Percentiles rank a stretch among this genome's conserved stretches.
Evolutionary conservation across 1,284 basidiomycete genomes (phyloP).

Genomic region (Puccinia horiana): DNA sequence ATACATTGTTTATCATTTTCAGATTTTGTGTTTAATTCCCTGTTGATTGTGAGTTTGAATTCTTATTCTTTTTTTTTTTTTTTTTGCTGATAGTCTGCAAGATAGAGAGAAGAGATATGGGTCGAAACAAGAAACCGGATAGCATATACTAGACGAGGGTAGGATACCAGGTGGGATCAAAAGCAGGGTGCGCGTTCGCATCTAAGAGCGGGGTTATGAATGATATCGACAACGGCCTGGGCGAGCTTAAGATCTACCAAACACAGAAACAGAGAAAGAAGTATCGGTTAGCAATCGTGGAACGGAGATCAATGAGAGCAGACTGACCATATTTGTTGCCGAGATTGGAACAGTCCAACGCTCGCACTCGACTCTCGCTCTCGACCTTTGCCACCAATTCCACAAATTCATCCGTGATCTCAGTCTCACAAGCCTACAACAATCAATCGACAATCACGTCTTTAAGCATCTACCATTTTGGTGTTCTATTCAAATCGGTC

Average conservation of each 20-base stretch:
- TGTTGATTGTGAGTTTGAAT: no score
- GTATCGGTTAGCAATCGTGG: neutral
- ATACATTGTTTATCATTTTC: no score
- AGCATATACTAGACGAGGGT: neutral
- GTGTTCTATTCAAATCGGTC: neutral
- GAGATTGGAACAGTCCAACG: constrained; percentile 15
- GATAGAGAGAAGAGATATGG: no score
- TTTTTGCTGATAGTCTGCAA: no score
- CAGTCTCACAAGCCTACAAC: neutral
- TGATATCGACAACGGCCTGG: constrained; percentile 33
- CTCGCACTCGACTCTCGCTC: neutral
- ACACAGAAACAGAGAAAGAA: neutral
- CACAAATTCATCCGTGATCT: constrained; percentile 13
- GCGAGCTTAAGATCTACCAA: constrained; percentile 18
- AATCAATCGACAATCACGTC: neutral
- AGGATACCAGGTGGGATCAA: neutral
- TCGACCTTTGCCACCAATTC: constrained; percentile 30
- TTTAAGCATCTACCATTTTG: neutral
- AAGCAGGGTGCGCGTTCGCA: constrained; percentile 23
- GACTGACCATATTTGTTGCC: constrained; percentile 26
- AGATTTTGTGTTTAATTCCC: no score
- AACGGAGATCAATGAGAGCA: neutral
- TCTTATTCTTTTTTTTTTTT: no score
- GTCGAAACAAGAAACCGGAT: no score
- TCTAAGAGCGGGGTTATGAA: constrained; percentile 14